Base-by-base conservation (phyloP, 129 eudicot genomes). In the Escallonia rubra region DNA sequence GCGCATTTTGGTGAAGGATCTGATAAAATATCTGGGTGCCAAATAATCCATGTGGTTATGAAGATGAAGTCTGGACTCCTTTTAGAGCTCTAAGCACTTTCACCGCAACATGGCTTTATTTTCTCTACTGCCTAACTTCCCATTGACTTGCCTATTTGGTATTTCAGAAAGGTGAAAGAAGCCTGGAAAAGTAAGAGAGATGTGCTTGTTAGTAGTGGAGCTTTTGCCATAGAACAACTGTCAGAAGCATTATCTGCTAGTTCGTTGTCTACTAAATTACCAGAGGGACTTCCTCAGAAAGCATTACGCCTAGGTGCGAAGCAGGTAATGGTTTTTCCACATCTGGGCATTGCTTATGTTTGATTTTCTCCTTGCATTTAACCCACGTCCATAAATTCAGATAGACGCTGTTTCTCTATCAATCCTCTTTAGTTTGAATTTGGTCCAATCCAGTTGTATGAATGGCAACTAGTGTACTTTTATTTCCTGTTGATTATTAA, bases 221-320 rank as follows among this genome's bases (percentile, higher is more conserved):
- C 89, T 49, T 88, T 81, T 79, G 98, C 98, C 34, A 91, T 91
- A 5, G 98, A 88, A 67, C 98, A 91, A 71, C 75, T 91, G 66
- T 79, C 98, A 7, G 89, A 91, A 80, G 96, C 98, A 14, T 74
- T 91, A 68, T 52, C 98, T 57, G 78, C 83, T 41, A 82, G 74
- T 59, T 80, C 95, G 56, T 60, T 64, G 55, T 86, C 84, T 23
- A 55, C 64, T 67, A 91, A 83, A 64, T 64, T 91, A 55, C 76
- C 89, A 0, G 84, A 77, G 23, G 98, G 86, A 59, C 76, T 86
- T 67, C 57, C 84, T 1, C 85, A 81, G 14, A 79, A 57, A 43
- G 98, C 95, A 5, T 51, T 88, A 72, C 71, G 46, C 45, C 54
- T 60, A 51, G 86, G 98, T 77, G 89, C 98, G 70, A 78, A 81